phyloP scores from a whole-genome alignment of 345 rosid species.

The Brassica rapa region DNA sequence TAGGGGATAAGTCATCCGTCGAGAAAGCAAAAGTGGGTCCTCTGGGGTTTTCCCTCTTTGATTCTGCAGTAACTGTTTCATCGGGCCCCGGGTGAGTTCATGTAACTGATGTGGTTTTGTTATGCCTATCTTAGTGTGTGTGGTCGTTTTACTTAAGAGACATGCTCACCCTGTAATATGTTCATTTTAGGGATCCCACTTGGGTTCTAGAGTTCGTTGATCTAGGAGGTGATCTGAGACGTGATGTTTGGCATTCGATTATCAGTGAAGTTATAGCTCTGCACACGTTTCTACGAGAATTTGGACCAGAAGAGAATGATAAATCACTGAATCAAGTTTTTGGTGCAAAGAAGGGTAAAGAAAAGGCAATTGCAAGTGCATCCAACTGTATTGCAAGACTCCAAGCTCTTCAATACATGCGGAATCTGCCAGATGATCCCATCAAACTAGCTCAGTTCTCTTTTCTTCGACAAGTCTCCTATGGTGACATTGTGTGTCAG shows the following conservation, averaged over 20 bases:
- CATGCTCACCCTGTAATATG: slow-evolving; percentile 26
- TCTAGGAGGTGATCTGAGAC: slow-evolving; percentile 89
- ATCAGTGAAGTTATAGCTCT: slow-evolving; percentile 76
- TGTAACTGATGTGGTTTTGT: slow-evolving; percentile 13
- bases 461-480: slow-evolving; percentile 72
- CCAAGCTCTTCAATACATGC: slow-evolving; percentile 84
- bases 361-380: slow-evolving; percentile 67
- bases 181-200: slow-evolving; percentile 56
- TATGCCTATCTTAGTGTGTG: too few species aligned
- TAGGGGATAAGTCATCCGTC: slow-evolving; percentile 52
- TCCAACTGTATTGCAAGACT: slow-evolving; percentile 78
- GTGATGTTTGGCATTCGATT: slow-evolving; percentile 94
- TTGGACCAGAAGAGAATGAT: slow-evolving; percentile 72
- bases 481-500: slow-evolving; percentile 77
- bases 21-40: slow-evolving; percentile 96
- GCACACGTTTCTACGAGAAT: slow-evolving; percentile 73
- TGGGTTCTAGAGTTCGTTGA: slow-evolving; percentile 98
- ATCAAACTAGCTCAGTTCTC: slow-evolving; percentile 83
- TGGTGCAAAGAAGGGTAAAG: slow-evolving; percentile 84
- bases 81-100: slow-evolving; percentile 68
- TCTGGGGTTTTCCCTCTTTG: slow-evolving; percentile 73
- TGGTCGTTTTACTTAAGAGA: slow-evolving; percentile 1
- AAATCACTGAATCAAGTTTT: slow-evolving; percentile 59
- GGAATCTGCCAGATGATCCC: slow-evolving; percentile 84
- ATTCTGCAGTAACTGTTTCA: slow-evolving; percentile 82